phyloP scores from a whole-genome alignment of 1,139 yeast genomes.

The Sugiyamaella pinicola region DNA sequence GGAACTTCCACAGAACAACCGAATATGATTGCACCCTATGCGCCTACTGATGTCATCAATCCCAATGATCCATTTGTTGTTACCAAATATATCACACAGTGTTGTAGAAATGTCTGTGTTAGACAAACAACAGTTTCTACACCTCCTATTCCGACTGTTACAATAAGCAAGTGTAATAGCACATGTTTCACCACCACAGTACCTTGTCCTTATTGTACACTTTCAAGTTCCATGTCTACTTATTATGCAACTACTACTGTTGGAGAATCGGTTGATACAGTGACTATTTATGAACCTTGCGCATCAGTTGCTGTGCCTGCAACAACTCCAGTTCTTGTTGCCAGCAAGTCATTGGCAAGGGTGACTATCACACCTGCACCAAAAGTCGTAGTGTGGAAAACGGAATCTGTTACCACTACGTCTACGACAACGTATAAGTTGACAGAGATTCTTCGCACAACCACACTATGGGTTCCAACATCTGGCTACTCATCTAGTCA shows the following conservation, averaged over 20 bases:
- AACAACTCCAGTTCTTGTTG: constrained; percentile 21
- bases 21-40: constrained; percentile 17
- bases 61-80: constrained; percentile 14
- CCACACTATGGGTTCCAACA: constrained; percentile 12
- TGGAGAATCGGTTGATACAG: constrained; percentile 13
- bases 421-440: constrained; percentile 1
- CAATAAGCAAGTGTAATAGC: constrained; percentile 20
- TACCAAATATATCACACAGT: constrained; percentile 27
- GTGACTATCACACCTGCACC: constrained; percentile 2
- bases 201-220: constrained; percentile 28
- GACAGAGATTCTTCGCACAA: constrained; percentile 3
- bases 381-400: neutral
- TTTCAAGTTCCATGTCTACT: constrained; percentile 25
- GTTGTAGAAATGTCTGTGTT: constrained; percentile 26
- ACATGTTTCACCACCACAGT: constrained; percentile 22
- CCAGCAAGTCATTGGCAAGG: constrained; percentile 6
- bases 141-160: constrained; percentile 28
- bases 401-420: neutral
- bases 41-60: constrained; percentile 8
- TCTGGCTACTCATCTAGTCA: constrained; percentile 5
- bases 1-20: constrained; percentile 10
- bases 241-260: constrained; percentile 19
- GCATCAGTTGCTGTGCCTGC: constrained; percentile 19
- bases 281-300: constrained; percentile 22
- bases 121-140: constrained; percentile 21